phyloP scores from a whole-genome alignment of 441 rosid species.

The Pelargonium myrrhifolium region DNA sequence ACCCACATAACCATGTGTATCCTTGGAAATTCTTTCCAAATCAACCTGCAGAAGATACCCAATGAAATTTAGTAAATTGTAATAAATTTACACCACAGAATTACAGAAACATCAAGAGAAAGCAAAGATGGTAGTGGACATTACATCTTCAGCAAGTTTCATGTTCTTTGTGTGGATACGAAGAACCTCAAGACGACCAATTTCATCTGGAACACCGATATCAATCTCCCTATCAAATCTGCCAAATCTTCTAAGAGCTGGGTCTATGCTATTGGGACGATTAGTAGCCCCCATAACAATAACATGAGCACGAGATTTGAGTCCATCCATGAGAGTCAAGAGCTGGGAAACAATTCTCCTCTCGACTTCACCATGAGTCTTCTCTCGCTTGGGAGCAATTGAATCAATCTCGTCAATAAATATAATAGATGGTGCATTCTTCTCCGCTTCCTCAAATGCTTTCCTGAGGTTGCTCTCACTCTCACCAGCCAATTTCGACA shows the following conservation, averaged over 20 bases:
- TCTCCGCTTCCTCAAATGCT: slow-evolving; percentile 65
- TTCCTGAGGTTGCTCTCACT: slow-evolving; percentile 65
- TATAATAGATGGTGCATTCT: slow-evolving; percentile 57
- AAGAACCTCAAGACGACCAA: slow-evolving; percentile 62
- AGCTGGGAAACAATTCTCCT: slow-evolving; percentile 67
- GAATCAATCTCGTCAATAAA: slow-evolving; percentile 59
- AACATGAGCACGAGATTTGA: slow-evolving; percentile 58
- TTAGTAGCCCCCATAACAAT: slow-evolving; percentile 60
- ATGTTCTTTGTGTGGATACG: slow-evolving; percentile 64
- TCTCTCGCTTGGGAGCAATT: slow-evolving; percentile 62
- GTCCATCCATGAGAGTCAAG: slow-evolving; percentile 58
- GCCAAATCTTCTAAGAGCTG: slow-evolving; percentile 58
- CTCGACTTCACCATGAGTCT: slow-evolving; percentile 67
- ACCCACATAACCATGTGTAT: slow-evolving; percentile 63
- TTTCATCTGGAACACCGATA: slow-evolving; percentile 61
- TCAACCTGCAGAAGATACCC: slow-evolving; percentile 35
- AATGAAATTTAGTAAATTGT: neutral
- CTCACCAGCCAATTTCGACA: slow-evolving; percentile 64
- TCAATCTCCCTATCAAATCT: slow-evolving; percentile 58
- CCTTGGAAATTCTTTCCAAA: slow-evolving; percentile 48
- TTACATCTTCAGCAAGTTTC: slow-evolving; percentile 60
- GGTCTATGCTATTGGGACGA: slow-evolving; percentile 61
- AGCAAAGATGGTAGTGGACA: neutral
- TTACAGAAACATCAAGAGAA: neutral
- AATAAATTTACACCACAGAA: neutral